Evolutionary conservation across 2,329 filamentous ascomycete genomes (phyloP), one percentile per base, ranked within the genome.

Genomic region (Didymella pinodella): DNA sequence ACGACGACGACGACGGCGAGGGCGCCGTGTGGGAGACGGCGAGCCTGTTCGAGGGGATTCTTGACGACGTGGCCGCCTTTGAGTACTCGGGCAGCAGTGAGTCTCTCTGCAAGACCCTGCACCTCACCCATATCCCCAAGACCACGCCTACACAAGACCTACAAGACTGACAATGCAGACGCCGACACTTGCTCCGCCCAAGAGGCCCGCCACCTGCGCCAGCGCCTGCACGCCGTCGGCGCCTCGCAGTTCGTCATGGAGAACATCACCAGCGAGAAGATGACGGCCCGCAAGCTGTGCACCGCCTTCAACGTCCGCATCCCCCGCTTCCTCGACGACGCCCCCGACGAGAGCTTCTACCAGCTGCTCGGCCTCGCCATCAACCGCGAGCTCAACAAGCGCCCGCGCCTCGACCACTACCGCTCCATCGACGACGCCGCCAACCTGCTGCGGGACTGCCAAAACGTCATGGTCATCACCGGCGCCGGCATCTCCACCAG

Each of bases 401-500:
- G 94, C 48, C 86, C 88, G 64, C 96, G 97, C 76, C 82, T 98
- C 49, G 75, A 83, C 22, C 82, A 89, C 61, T 93, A 92, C 83
- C 97, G 97, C 80, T 88, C 89, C 1, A 84, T 98, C 51, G 90
- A 96, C 64, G 93, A 99, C 78, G 95, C 92, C 4, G 93, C 95
- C 8, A 79, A 83, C 14, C 82, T 99, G 49, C 84, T 99, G 43
- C 83, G 86, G 67, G 85, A 85, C 59, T 87, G 89, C 57, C 86
- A 86, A 66, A 96, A 97, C 76, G 93, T 99, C 75, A 87, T 99
- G 71, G 90, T 98, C 65, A 86, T 99, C 66, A 98, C 95, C 0
- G 95, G 95, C 50, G 95, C 95, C 18, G 95, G 95, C 66, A 98
- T 99, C 67, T 97, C 93, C 26, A 99, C 95, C 0, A 97, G 92